Base-by-base conservation (phyloP, 257 asterid genomes). In the Buddleja alternifolia region DNA sequence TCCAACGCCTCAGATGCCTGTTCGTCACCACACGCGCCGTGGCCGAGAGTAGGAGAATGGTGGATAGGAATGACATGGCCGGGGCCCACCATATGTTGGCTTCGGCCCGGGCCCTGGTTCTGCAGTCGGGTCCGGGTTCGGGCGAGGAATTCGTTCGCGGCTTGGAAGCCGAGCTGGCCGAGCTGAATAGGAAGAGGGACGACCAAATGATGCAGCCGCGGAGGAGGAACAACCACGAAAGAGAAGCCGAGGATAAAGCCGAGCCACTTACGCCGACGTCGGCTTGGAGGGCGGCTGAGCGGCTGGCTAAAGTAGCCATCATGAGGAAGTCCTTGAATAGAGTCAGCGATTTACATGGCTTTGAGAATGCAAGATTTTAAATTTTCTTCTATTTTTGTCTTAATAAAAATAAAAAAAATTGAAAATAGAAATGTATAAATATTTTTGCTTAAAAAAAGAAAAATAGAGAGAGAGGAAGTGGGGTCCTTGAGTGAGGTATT, bases 221-320 rank as follows among this genome's bases (percentile, higher is more conserved):
- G 40, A 45, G 87, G 54, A 77, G 74, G 68, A 67, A 60, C 51
- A 24, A 37, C 41, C 73, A 76, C 24, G 74, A 77, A 21, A 66
- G 75, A 20, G 76, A 63, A 3, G 34, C 50, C 3, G 92, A 82
- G 0, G 92, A 77, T 6, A 85, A 88, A 61, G 74, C 83, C 20
- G 99, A 94, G 88, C 95, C 92, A 69, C 84, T 89, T 0, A 91
- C 99, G 72, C 99, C 99, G 46, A 92, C 96, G 4, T 95, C 99
- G 78, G 99, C 99, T 66, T 95, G 99, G 99, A 86, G 92, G 72
- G 97, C 98, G 21, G 98, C 98, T 50, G 99, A 95, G 75, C 87
- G 96, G 80, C 84, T 95, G 25, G 99, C 99, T n/a, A 95, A 95
- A 59, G 86, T 95, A n/a, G 99, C 99, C 23, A 90, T 89, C 6